These are phyloP conservation scores for Carallia pectinifolia DNA, from an alignment of 345 rosid genomes.

Conservation along the genomic window DNA sequence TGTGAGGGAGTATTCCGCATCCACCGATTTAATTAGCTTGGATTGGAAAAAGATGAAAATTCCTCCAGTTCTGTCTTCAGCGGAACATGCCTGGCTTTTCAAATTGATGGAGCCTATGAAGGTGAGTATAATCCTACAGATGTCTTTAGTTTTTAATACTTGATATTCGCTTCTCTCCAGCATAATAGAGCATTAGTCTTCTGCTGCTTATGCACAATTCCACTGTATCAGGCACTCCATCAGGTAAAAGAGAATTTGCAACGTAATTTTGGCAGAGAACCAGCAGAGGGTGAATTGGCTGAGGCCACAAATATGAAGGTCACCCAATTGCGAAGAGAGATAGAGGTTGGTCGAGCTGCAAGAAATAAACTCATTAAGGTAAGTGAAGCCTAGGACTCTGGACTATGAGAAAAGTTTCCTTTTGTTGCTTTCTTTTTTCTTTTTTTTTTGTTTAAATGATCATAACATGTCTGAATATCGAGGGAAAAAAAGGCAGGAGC, in stretches of 20 bases:
- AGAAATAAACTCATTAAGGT: conserved; percentile 93
- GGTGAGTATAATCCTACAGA: conserved; percentile 33
- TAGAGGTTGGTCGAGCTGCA: conserved; percentile 78
- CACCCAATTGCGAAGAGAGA: conserved; percentile 47
- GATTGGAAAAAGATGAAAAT: conserved; percentile 98
- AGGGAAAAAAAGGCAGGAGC: too few relatives aligned
- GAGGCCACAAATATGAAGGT: conserved; percentile 42
- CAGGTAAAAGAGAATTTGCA: conserved; percentile 55
- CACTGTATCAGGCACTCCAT: conserved; percentile 50
- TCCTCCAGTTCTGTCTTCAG: conserved; percentile 80
- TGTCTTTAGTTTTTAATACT: neutral
- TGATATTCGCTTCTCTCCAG: neutral
- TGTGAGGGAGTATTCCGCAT: conserved; percentile 66
- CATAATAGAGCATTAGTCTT: conserved; percentile 7
- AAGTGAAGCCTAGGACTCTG: neutral
- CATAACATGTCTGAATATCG: too few relatives aligned
- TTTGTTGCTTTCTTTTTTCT: too few relatives aligned
- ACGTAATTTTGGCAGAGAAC: conserved; percentile 54
- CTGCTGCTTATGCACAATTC: conserved; percentile 20
- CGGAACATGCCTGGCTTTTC: conserved; percentile 89
- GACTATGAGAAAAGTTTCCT: too few relatives aligned
- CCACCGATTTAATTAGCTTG: conserved; percentile 66
- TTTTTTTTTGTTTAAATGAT: too few relatives aligned
- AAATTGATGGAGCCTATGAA: conserved; percentile 93
- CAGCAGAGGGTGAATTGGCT: conserved; percentile 67